phyloP scores from a whole-genome alignment of 1,139 yeast species.

The Maudiozyma humilis region DNA sequence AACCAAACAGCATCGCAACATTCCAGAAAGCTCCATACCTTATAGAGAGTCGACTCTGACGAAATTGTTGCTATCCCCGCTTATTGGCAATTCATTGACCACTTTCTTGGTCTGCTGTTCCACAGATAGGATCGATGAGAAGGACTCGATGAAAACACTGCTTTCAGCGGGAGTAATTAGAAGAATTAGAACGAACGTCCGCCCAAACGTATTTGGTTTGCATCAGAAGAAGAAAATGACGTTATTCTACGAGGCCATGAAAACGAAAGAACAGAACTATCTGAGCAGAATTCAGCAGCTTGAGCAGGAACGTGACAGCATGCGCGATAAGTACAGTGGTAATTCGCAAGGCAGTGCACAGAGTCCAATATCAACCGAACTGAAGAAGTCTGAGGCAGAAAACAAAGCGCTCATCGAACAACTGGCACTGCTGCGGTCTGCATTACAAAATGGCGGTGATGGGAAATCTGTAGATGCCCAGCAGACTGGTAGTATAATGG shows the following conservation, averaged over 20 bases:
- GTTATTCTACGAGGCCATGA: conserved; percentile 40
- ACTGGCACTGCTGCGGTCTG: conserved; percentile 34
- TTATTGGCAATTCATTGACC: conserved; percentile 84
- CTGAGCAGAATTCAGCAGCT: conserved; percentile 40
- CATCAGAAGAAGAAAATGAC: conserved; percentile 49
- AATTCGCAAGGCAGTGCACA: conserved; percentile 35
- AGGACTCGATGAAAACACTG: conserved; percentile 69
- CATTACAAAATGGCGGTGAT: conserved; percentile 19
- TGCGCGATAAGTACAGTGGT: conserved; percentile 35
- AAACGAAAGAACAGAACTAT: conserved; percentile 40
- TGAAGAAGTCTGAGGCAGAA: conserved; percentile 37
- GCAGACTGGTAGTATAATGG: conserved; percentile 2
- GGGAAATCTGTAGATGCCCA: neutral
- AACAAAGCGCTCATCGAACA: conserved; percentile 40
- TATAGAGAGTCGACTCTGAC: conserved; percentile 82
- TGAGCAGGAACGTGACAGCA: conserved; percentile 40
- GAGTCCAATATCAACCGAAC: conserved; percentile 34
- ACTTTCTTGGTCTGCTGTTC: conserved; percentile 74
- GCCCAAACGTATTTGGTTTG: conserved; percentile 54
- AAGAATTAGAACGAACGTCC: conserved; percentile 58
- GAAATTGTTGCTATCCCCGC: conserved; percentile 70
- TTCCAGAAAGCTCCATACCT: conserved; percentile 37
- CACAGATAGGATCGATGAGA: conserved; percentile 51
- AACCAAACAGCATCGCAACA: conserved; percentile 29
- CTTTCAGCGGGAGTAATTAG: conserved; percentile 79